Percentiles rank a stretch among this genome's conserved stretches.
These are phyloP conservation scores for Arabis alpina DNA, from an alignment of 345 rosid genomes.

Conservation along the genomic window DNA sequence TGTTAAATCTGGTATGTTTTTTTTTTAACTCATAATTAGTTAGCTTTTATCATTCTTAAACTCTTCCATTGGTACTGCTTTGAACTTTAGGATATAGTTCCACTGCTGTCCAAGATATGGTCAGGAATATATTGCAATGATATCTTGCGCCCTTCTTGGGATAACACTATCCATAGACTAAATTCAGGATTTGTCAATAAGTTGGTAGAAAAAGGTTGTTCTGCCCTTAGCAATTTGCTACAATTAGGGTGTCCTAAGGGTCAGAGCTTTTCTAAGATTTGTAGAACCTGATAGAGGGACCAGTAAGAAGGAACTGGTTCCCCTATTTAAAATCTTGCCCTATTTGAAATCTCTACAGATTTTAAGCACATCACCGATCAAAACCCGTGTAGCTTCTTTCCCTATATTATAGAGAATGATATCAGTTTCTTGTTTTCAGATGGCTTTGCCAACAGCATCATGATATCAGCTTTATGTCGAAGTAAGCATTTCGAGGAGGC, in stretches of 20 bases:
- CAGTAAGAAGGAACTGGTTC: not conserved
- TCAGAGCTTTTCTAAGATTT: not conserved
- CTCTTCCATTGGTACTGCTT: constrained; percentile 12
- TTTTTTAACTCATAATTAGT: constrained; percentile 8
- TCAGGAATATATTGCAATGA: constrained; percentile 8
- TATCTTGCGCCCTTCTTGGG: not conserved
- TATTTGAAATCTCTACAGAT: not conserved
- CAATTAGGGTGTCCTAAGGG: not conserved
- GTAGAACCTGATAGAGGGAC: not conserved
- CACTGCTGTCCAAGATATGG: not conserved
- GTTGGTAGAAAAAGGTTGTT: not conserved
- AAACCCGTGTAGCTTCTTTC: constrained; percentile 8
- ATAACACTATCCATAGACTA: not conserved
- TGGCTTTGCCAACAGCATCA: constrained; percentile 92
- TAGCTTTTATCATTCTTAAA: constrained; percentile 19
- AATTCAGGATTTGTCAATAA: constrained; percentile 1
- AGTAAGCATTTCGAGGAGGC: constrained; percentile 81
- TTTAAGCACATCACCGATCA: not conserved
- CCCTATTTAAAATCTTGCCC: not conserved
- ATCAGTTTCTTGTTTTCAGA: constrained; percentile 51
- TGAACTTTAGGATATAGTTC: not conserved
- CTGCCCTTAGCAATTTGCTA: not conserved
- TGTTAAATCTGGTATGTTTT: constrained; percentile 70
- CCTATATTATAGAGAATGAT: constrained; percentile 19
- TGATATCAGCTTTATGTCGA: constrained; percentile 88